phyloP scores from a whole-genome alignment of 768 basidiomycete species.

The Russula sp. region DNA sequence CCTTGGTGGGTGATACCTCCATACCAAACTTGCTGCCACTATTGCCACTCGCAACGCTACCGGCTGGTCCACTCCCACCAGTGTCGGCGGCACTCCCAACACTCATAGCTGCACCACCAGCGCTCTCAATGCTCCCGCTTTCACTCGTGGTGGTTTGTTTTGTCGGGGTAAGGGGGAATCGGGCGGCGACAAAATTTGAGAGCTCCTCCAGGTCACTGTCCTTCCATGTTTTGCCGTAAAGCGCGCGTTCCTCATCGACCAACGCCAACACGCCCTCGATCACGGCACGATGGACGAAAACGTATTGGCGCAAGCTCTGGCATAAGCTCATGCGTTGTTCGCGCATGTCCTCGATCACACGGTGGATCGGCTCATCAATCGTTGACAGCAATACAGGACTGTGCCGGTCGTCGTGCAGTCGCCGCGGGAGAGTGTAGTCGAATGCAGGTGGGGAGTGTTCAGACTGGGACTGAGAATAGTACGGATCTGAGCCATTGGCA shows the following conservation, averaged over 20 bases:
- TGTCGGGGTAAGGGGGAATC: conserved; percentile 3
- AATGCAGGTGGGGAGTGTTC: conserved; percentile 26
- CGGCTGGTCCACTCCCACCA: background rate
- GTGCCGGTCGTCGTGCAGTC: conserved; percentile 39
- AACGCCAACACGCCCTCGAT: conserved; percentile 75
- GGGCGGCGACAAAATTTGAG: conserved; percentile 22
- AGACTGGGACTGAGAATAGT: conserved; percentile 15
- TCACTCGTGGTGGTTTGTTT: conserved; percentile 5
- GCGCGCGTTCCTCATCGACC: conserved; percentile 59
- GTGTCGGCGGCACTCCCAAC: background rate
- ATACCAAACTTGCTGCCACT: conserved; percentile 6
- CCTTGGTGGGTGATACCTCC: conserved; percentile 28
- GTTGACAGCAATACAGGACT: conserved; percentile 55
- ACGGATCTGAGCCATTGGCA: conserved; percentile 5
- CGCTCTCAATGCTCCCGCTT: conserved; percentile 3
- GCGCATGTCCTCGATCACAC: conserved; percentile 87
- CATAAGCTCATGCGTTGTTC: conserved; percentile 96
- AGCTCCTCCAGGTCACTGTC: conserved; percentile 15
- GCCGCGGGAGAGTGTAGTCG: conserved; percentile 58
- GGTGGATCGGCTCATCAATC: conserved; percentile 70
- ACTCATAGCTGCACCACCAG: background rate
- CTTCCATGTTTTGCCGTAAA: conserved; percentile 26
- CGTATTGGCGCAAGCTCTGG: conserved; percentile 90
- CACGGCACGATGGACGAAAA: conserved; percentile 84
- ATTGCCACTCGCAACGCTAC: background rate